A percentile compares a stretch with the other conserved stretches of the same genome.
phyloP scores from a whole-genome alignment of 2,329 filamentous ascomycete species.

The Botryotinia convoluta region DNA sequence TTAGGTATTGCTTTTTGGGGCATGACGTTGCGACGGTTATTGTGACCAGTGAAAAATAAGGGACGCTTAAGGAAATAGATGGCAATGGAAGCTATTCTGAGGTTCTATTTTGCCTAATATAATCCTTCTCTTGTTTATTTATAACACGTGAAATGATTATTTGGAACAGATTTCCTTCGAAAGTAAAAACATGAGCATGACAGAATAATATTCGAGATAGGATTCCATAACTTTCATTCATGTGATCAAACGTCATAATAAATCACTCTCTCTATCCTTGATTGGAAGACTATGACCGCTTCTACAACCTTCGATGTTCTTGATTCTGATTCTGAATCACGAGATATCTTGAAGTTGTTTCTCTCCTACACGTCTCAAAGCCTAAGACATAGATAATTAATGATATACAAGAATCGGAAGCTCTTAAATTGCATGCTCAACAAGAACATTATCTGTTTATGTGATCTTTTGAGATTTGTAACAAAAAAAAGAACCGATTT shows the following conservation, averaged over 20 bases:
- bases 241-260: rapidly evolving
- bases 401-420: too few relatives aligned
- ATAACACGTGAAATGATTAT: rapidly evolving
- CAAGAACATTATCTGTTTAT: rapidly evolving
- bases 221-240: rapidly evolving
- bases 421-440: too few relatives aligned
- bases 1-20: neutral
- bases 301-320: neutral
- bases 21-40: rapidly evolving
- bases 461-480: neutral
- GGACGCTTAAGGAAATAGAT: rapidly evolving
- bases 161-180: too few relatives aligned
- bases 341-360: neutral
- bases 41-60: rapidly evolving
- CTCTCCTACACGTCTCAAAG: neutral
- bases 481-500: neutral
- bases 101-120: neutral
- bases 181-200: neutral
- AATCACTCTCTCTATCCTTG: rapidly evolving
- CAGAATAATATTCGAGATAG: rapidly evolving
- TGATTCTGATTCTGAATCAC: neutral
- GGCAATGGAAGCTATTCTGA: rapidly evolving
- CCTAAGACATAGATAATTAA: neutral
- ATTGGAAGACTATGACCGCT: neutral
- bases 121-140: neutral